Conservation (phyloP, 2,329 filamentous ascomycete genomes). For the Nemania sp. region DNA sequence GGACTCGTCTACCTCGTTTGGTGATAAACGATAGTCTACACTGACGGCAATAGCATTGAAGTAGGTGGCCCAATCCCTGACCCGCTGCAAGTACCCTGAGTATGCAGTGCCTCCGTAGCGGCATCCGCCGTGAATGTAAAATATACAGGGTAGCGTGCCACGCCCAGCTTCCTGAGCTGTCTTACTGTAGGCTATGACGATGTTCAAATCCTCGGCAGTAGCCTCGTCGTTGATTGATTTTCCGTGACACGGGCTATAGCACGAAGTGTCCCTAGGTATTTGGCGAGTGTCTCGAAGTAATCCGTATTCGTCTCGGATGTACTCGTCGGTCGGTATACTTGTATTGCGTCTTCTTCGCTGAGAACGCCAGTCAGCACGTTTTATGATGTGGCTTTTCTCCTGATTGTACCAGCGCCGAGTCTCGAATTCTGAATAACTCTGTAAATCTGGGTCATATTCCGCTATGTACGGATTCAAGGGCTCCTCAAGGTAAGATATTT, state of each 20-base stretch:
- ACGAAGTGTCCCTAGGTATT: slow-evolving; percentile 25
- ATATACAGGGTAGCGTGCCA: slow-evolving; percentile 37
- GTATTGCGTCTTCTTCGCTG: slow-evolving; percentile 33
- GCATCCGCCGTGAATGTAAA: slow-evolving; percentile 39
- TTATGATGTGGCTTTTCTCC: slow-evolving; percentile 25
- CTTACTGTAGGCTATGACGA: slow-evolving; percentile 29
- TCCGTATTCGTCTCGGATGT: slow-evolving; percentile 19
- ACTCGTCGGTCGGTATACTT: slow-evolving; percentile 23
- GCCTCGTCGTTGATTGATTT: slow-evolving; percentile 27
- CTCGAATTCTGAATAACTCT: slow-evolving; percentile 25
- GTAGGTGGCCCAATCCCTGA: slow-evolving; percentile 25
- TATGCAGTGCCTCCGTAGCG: slow-evolving; percentile 38
- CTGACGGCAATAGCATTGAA: slow-evolving; percentile 38
- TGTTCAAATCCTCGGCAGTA: slow-evolving; percentile 23
- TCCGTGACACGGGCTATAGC: slow-evolving; percentile 19
- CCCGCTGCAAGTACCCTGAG: slow-evolving; percentile 32
- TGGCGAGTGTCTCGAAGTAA: slow-evolving; percentile 25
- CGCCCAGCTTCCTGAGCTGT: slow-evolving; percentile 13
- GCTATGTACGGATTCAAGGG: slow-evolving; percentile 35
- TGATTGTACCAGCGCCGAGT: slow-evolving; percentile 27
- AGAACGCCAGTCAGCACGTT: slow-evolving; percentile 36
- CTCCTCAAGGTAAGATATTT: slow-evolving; percentile 29
- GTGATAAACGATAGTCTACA: slow-evolving; percentile 40
- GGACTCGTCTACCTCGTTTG: slow-evolving; percentile 31
- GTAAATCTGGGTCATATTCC: slow-evolving; percentile 31